Evolutionary conservation across 2,329 filamentous ascomycete genomes (phyloP), one percentile per base, ranked within the genome.

Genomic region (Macrophomina tecta): DNA sequence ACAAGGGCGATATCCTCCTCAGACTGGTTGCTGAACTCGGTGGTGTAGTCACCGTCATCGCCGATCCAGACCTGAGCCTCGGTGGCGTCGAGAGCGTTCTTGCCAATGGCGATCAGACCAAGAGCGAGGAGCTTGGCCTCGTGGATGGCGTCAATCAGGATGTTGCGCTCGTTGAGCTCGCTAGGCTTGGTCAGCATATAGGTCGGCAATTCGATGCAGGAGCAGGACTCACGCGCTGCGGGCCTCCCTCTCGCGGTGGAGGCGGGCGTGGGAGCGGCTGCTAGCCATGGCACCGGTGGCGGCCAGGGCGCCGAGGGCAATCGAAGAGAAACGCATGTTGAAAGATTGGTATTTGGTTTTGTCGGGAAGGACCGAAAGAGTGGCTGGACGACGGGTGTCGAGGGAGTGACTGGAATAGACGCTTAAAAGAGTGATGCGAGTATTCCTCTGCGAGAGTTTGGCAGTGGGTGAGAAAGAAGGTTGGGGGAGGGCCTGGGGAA

Each of bases 11-110:
- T 67, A 58, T 76, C 71, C 51, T 76, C 68, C 49, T 68, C 69
- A 55, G 69, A 72, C 61, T 72, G 69, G 75, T 81, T 81, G 72
- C 65, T 74, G 73, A 79, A 77, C 61, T 75, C 74, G 62, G 73
- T 73, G 66, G 72, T 75, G 74, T 75, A 79, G 18, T 69, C 64
- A 65, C 76, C 71, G 67, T 77, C 76, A 14, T 67, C 65, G 32
- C 78, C 78, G 28, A 79, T 68, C 78, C 78, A 80, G 66, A 77
- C 76, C 38, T 55, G 36, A 42, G 62, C 71, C 38, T 73, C 75
- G 68, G 74, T 74, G 69, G 70, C 66, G 58, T 48, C 65, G 69
- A 75, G 70, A 30, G 70, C 60, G 68, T 72, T 72, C 38, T 65
- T 45, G 56, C 69, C 69, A 62, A 60, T 36, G 67, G 71, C 68